phyloP scores from a whole-genome alignment of 371 early-diverging fungal species.

The Mortierella sp. region DNA sequence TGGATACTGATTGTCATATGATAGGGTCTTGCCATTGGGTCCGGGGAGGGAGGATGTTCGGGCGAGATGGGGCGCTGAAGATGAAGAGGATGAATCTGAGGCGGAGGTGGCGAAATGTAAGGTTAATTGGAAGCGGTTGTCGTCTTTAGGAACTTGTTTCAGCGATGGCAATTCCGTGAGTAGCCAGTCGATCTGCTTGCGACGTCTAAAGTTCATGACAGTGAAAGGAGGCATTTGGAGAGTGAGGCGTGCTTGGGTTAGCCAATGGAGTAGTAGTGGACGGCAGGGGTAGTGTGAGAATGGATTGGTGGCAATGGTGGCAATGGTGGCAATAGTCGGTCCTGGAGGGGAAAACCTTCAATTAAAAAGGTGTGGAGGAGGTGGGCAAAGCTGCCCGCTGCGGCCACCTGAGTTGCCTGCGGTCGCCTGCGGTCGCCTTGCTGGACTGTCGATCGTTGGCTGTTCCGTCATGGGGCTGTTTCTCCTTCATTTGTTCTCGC shows the following conservation, averaged over 20 bases:
- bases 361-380: too few species aligned
- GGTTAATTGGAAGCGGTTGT: conserved; percentile 39
- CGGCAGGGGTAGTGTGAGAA: too few species aligned
- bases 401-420: too few species aligned
- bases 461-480: too few species aligned
- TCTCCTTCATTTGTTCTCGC: too few species aligned
- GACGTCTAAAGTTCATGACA: conserved; percentile 21
- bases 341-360: too few species aligned
- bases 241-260: neutral
- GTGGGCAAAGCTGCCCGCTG: too few species aligned
- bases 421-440: too few species aligned
- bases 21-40: neutral
- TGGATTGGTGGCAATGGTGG: too few species aligned
- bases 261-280: too few species aligned
- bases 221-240: neutral
- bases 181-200: conserved; percentile 39
- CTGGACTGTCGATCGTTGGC: too few species aligned
- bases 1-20: conserved; percentile 6
- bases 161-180: conserved; percentile 32
- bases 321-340: too few species aligned
- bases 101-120: conserved; percentile 23
- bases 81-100: conserved; percentile 23
- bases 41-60: conserved; percentile 24
- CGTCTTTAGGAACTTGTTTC: conserved; percentile 26
- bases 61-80: conserved; percentile 22